Evolutionary conservation across 2,329 filamentous ascomycete species (phyloP).

Genomic region (Xylariaceae sp.): DNA sequence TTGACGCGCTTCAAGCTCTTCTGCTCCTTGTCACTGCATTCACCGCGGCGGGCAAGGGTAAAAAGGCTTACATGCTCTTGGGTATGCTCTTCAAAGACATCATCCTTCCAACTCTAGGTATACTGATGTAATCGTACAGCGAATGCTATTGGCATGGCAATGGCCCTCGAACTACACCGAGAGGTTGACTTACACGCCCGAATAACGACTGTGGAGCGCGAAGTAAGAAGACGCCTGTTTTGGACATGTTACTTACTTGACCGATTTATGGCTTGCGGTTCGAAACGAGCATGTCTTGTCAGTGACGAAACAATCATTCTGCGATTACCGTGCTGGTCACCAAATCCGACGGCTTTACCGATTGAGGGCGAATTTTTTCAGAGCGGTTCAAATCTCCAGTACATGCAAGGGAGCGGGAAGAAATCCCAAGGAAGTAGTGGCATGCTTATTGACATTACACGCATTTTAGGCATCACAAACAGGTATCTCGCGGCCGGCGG

Average conservation of each 20-base stretch:
- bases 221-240: constrained; percentile 78
- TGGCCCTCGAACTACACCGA: constrained; percentile 78
- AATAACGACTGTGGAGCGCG: constrained; percentile 69
- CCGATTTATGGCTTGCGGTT: constrained; percentile 79
- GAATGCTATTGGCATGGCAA: constrained; percentile 78
- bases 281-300: constrained; percentile 79
- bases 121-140: constrained; percentile 53
- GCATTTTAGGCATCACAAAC: constrained; percentile 81
- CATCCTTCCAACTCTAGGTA: neutral
- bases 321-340: constrained; percentile 74
- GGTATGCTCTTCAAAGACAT: constrained; percentile 50
- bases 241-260: constrained; percentile 90
- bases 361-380: constrained; percentile 82
- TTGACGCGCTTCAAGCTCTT: constrained; percentile 76
- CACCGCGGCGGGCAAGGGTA: constrained; percentile 76
- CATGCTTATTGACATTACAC: constrained; percentile 82
- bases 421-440: constrained; percentile 75
- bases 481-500: constrained; percentile 82
- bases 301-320: constrained; percentile 76
- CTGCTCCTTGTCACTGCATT: constrained; percentile 76
- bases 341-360: constrained; percentile 61
- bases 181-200: constrained; percentile 68
- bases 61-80: constrained; percentile 85
- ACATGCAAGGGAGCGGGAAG: constrained; percentile 68
- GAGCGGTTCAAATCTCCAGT: constrained; percentile 75